A percentile compares a stretch with the other conserved stretches of the same genome.
Evolutionary conservation across 192 early-diverging fungal species (phyloP).

Genomic region (Mortierella alpina): DNA sequence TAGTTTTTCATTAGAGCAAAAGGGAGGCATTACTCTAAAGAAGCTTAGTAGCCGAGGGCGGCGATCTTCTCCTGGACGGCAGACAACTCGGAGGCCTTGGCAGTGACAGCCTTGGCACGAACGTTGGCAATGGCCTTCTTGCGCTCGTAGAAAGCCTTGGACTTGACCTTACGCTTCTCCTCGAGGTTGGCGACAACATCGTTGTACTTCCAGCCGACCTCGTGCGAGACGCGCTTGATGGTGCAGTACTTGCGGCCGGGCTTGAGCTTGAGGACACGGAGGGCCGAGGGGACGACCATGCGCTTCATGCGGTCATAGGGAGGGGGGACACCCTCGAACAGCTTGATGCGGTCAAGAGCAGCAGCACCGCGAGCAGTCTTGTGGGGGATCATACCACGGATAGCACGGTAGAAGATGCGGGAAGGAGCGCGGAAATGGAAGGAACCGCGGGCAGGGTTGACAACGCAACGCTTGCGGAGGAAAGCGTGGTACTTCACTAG

Average conservation of each 20-base stretch:
- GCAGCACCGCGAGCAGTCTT: slow-evolving; percentile 98
- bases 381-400: slow-evolving; percentile 99
- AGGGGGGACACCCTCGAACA: slow-evolving; percentile 99
- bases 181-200: slow-evolving; percentile 96
- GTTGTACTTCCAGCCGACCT: slow-evolving; percentile 99
- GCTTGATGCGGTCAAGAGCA: slow-evolving; percentile 97
- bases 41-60: slow-evolving; percentile 68
- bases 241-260: slow-evolving; percentile 99
- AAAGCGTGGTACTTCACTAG: slow-evolving; percentile 94
- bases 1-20: slow-evolving; percentile 22
- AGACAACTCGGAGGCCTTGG: slow-evolving; percentile 61
- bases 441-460: slow-evolving; percentile 96
- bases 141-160: slow-evolving; percentile 93
- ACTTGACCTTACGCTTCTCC: slow-evolving; percentile 98
- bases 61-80: slow-evolving; percentile 70
- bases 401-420: slow-evolving; percentile 94
- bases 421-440: slow-evolving; percentile 99
- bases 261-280: slow-evolving; percentile 96
- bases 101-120: slow-evolving; percentile 64
- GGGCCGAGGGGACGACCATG: slow-evolving; percentile 96
- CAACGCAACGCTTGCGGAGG: slow-evolving; percentile 97
- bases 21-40: slow-evolving; percentile 10
- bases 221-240: slow-evolving; percentile 90
- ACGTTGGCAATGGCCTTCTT: slow-evolving; percentile 83
- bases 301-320: slow-evolving; percentile 98